Evolutionary conservation across 768 basidiomycete genomes (phyloP), one percentile per base, ranked within the genome.

Genomic region (Mycena maculata): DNA sequence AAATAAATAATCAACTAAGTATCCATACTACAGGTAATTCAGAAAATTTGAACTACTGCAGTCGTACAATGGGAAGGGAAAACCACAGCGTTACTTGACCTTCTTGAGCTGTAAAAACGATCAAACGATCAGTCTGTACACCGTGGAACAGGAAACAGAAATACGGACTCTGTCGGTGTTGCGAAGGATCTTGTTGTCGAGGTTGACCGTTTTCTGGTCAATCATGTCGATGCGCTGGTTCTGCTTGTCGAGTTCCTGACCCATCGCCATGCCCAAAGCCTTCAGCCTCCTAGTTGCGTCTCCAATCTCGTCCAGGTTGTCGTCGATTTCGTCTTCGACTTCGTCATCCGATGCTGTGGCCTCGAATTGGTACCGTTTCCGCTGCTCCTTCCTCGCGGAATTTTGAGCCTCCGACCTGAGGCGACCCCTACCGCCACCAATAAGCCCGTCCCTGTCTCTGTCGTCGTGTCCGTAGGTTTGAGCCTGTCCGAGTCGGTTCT

Each of bases 311-410:
- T 93, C 90, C 27, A 99, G 81, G 77, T 99, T 98, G 69, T 86
- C 88, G 73, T 98, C 97, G 39, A 99, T 74, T 79, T 99, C 96
- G 72, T 98, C 92, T 81, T 99, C 97, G 1, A 97, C 71, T 79
- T 96, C 95, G 72, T 99, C 96, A 74, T 99, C 97, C 8, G 92
- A 94, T 3, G 86, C 94, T 39, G 88, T 92, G 28, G 89, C 89
- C 71, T 99, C 97, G 74, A 98, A 98, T 79, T 98, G 95, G 76
- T 88, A 99, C 38, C 93, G 87, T 73, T 90, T 87, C 71, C 93
- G 84, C 72, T 90, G 90, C 61, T 91, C 92, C 78, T 90, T 89
- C 71, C 85, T 81, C 12, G 80, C 79, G 16, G 83, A 76, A 62
- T 85, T 79, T 73, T 92, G 88, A 54, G 86, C 85, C 23, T 80